Evolutionary conservation across 345 rosid genomes (phyloP), one percentile per base, ranked within the genome.

Genomic region (Erucastrum elatum): DNA sequence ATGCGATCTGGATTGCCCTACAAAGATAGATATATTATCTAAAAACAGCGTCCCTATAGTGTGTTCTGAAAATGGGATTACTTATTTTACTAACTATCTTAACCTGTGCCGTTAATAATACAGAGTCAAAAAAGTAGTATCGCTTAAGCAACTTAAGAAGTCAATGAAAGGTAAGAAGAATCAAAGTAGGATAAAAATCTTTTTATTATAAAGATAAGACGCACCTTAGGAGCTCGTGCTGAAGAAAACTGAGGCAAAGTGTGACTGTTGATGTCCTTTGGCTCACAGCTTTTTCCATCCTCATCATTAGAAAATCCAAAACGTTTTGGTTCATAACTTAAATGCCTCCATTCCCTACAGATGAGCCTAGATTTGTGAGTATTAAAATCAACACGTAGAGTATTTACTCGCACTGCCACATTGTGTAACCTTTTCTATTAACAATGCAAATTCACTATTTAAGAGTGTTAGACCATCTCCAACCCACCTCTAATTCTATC

Each of bases 241-340:
- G 99, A 90, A 58, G 99, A 95, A 85, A 95, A 91, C 17, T 88
- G 98, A 62, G 94, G 93, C 77, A 95, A 81, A 49, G 60, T 79
- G 2, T 74, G 75, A 62, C 21, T 34, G 64, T 21, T 81, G 16
- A 83, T 66, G 53, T 12, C 78, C 65, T 73, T 74, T 37, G 68
- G 61, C 30, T 70, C 82, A 66, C 70, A 37, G 68, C 62, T 30
- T 66, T 63, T 61, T 51, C 8, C 81, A 21, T 27, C 68, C 76
- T 85, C 88, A 9, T 39, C 46, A 30, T 75, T 34, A 76, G 80
- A 81, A 84, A 95, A 93, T 75, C 84, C 88, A 68, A 91, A 25
- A 3, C 37, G 53, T 82, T 83, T 85, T 15, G 90, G 84, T 64
- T 82, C 81, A 58, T 87, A 91, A 64, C 49, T 77, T 71, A 81